phyloP scores from a whole-genome alignment of 345 rosid genomes.

The Limnanthes douglasii region DNA sequence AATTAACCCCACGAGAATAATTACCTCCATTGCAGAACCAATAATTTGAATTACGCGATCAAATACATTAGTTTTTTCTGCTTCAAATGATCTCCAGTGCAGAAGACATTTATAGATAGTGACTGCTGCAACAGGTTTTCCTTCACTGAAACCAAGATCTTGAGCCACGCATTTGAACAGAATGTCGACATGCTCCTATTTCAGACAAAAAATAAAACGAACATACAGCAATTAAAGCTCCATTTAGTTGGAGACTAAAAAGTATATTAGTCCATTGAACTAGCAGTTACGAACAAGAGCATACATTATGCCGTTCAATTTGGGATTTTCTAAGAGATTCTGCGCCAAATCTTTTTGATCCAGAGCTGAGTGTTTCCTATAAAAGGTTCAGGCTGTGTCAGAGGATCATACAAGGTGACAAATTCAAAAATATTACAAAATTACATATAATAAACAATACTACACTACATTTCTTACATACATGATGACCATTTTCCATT shows the following conservation, averaged over 20 bases:
- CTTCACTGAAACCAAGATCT: slow-evolving; percentile 61
- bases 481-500: slow-evolving; percentile 53
- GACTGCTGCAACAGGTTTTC: slow-evolving; percentile 71
- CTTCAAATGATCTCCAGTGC: slow-evolving; percentile 81
- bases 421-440: slow-evolving; percentile 5
- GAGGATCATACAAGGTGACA: slow-evolving; percentile 5
- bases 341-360: slow-evolving; percentile 28
- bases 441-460: slow-evolving; percentile 5
- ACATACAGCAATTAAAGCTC: slow-evolving; percentile 1
- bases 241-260: too few relatives aligned
- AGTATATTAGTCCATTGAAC: too few relatives aligned
- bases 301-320: slow-evolving; percentile 52
- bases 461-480: slow-evolving; percentile 21
- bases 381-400: slow-evolving; percentile 8
- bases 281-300: too few relatives aligned
- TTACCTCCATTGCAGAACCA: slow-evolving; percentile 86
- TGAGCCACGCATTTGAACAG: slow-evolving; percentile 47
- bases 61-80: slow-evolving; percentile 82
- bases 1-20: slow-evolving; percentile 1
- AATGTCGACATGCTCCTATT: slow-evolving; percentile 62
- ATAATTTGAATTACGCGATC: slow-evolving; percentile 85
- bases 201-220: slow-evolving; percentile 6
- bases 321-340: slow-evolving; percentile 47
- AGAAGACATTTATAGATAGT: slow-evolving; percentile 89
- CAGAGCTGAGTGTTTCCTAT: slow-evolving; percentile 37